Base-by-base conservation (phyloP, 257 asterid genomes). In the Voacanga thouarsii region DNA sequence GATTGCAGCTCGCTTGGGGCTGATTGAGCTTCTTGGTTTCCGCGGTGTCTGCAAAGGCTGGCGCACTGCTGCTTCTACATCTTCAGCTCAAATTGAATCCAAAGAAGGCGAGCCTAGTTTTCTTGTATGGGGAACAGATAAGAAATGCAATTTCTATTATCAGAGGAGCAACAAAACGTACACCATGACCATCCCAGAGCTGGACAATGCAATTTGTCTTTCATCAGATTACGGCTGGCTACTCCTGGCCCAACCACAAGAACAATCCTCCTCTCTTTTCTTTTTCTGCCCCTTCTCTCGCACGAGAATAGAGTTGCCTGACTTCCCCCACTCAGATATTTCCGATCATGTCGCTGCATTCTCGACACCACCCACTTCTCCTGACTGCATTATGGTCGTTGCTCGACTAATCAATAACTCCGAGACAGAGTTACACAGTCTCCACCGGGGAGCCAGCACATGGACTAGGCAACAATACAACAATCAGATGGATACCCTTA, bases 231-330 rank as follows among this genome's bases (percentile, higher is more conserved):
- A 74, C 11, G 83, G 86, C 14, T 85, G 88, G 88, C 56, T 85
- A 56, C 81, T 85, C 2, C 7, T 85, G 3, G 76, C 26, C 24
- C 76, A 74, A 57, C 9, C 12, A 28, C 21, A 64, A 28, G 23
- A 64, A 64, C 72, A 71, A 18, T 79, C 83, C 45, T 53, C 77
- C 10, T 7, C 10, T 9, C 4, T 85, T 56, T 85, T 85, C 72
- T 85, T 85, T 77, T 85, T 82, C 72, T 79, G 84, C 86, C 86
- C 86, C 5, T 80, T 85, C 43, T 82, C 88, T 10, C 76, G 79
- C 2, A 74, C 68, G 4, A 80, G 73, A 28, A 80, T 85, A 18
- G 81, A 77, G 23, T 79, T 85, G 39, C 84, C 88, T 0, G 37
- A 11, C 12, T 64, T 80, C 49, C 86, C 83, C 45, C 75, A 66